Base-by-base conservation (phyloP, 768 basidiomycete genomes). In the Lyophyllum atratum region DNA sequence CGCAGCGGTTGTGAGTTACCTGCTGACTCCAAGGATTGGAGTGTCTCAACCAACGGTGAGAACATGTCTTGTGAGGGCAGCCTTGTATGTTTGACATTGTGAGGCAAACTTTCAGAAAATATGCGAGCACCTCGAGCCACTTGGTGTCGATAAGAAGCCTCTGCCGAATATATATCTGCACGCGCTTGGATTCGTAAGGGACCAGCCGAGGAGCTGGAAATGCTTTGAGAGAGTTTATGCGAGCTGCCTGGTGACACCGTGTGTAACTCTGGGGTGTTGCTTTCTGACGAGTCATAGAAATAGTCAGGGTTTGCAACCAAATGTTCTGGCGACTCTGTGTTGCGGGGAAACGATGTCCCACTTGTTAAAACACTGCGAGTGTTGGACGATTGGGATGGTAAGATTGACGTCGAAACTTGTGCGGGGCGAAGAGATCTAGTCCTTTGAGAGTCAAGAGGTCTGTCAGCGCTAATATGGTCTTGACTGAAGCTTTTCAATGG, bases 1-100 rank as follows among this genome's bases (percentile, higher is more conserved):
- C 54, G 54, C 11, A 55, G 25, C n/a, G 54, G 47, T 22, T 40
- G 54, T 17, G 17, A 3, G 19, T 49, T 42, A 12, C 54, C 54
- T 7, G 48, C 47, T 17, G 14, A 17, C 15, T 39, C 31, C 31
- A 48, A 22, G 15, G 17, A 19, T 24, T 25, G 34, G 2, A 55
- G 34, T 22, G 15, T 21, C 12, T 39, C 34, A 10, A 55, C 49
- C 1, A 55, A 24, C 11, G 54, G 54, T 8, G n/a, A 25, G 34
- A 55, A 55, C 4, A 21, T 11, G 10, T 49, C 31, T 47, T 15
- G 28, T 26, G 45, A 47, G 5, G 11, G 9, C 24, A 47, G 24
- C 45, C 24, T 47, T n/a, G 14, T 22, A 21, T 17, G 6, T 21
- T 15, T 19, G n/a, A 8, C 24, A 4, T 25, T n/a, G 22, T 47